Base-by-base conservation (phyloP, 306 rosid species). In the Lagenaria siceraria region DNA sequence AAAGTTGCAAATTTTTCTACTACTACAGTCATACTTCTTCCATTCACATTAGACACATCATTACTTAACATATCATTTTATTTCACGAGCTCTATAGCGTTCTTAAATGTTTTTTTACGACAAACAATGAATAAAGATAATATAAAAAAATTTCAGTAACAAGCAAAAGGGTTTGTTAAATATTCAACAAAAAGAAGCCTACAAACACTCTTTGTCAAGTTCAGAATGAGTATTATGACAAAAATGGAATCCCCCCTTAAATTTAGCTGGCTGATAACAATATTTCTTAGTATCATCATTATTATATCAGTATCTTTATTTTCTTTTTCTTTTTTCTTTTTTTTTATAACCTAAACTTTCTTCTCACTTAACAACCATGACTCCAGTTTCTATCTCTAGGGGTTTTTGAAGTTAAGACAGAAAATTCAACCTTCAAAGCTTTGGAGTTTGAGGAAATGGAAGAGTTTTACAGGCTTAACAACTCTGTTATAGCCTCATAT, bases 391-490 rank as follows among this genome's bases (percentile, higher is more conserved):
- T n/a, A n/a, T 42, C 53, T 40, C 49, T 64, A 64, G 72, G 42
- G 48, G 49, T 19, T 15, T 19, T 64, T 63, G 24, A 61, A 61
- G 68, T 29, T 19, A 35, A 36, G 46, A 64, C 3, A 64, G 49
- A 42, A 38, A 6, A 38, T 68, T 68, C 49, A 64, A 64, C 11
- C 72, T 65, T 70, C 19, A 36, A 43, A 42, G 75, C 73, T 48
- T 70, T 12, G 35, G 2, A 68, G 19, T 43, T 72, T 49, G 61
- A 29, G 6, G 61, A 73, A 73, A 73, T 73, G 77, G 77, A 73
- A 31, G 77, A 73, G 61, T 52, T 73, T 73, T 73, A 73, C 61
- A 73, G 77, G 62, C 77, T 73, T 6, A 73, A 52, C 77, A 52
- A 52, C 58, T 14, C 77, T 73, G 27, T 51, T 4, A 18, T 73